Evolutionary conservation across 352 stramenopile genomes (phyloP).

Genomic region (Globisporangium acanthophoron): DNA sequence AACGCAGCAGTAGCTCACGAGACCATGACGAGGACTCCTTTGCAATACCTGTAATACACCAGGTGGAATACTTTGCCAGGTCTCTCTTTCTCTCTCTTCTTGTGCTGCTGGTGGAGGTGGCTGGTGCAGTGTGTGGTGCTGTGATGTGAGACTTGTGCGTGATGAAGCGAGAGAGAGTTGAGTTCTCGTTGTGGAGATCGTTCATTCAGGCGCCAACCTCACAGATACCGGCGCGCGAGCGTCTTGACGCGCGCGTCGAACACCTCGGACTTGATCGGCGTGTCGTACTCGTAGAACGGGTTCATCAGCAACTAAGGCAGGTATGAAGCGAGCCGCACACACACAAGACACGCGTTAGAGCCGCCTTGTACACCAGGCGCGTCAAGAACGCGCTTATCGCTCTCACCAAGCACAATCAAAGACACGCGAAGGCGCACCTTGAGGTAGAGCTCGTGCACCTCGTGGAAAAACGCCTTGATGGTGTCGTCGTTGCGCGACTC

Average conservation of each 20-base stretch:
- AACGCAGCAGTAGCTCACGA: conserved; percentile 9
- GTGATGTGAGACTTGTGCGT: too few relatives aligned
- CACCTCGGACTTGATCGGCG: conserved; percentile 88
- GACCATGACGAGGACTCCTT: conserved; percentile 31
- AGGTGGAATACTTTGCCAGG: conserved; percentile 20
- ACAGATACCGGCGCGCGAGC: conserved; percentile 87
- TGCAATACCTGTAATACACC: conserved; percentile 35
- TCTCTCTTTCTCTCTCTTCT: conserved; percentile 9
- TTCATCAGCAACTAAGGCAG: conserved; percentile 89
- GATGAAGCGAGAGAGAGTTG: too few relatives aligned
- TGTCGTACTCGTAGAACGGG: conserved; percentile 95
- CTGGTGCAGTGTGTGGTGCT: neutral
- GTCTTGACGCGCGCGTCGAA: conserved; percentile 92
- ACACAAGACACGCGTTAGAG: conserved; percentile 4
- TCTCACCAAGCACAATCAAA: too few relatives aligned
- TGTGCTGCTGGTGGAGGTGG: neutral
- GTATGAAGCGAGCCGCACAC: neutral
- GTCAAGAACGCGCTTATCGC: too few relatives aligned
- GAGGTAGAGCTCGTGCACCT: conserved; percentile 97
- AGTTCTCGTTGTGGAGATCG: too few relatives aligned
- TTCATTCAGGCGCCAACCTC: neutral
- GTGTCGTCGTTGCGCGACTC: conserved; percentile 92
- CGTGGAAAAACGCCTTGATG: conserved; percentile 95
- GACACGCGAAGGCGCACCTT: conserved; percentile 63
- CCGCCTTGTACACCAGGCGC: neutral